phyloP scores from a whole-genome alignment of 2,329 filamentous ascomycete genomes.

The Tolypocladium endophyticum region DNA sequence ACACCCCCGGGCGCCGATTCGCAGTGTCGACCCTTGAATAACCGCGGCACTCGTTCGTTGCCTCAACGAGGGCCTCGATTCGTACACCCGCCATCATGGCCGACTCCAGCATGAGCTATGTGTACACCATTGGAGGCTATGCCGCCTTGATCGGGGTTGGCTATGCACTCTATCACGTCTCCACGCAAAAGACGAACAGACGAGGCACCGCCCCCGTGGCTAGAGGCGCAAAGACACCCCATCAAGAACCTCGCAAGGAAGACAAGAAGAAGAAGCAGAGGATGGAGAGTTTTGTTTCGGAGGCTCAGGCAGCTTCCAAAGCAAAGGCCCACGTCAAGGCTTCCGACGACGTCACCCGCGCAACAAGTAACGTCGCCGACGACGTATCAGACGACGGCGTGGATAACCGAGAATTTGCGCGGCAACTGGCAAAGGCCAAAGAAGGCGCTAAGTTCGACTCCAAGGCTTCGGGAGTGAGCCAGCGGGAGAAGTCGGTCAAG shows the following conservation, averaged over 20 bases:
- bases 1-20: background rate
- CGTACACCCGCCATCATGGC: slow-evolving; percentile 14
- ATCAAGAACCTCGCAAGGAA: slow-evolving; percentile 25
- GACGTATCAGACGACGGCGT: slow-evolving; percentile 47
- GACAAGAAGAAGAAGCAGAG: slow-evolving; percentile 37
- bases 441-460: slow-evolving; percentile 52
- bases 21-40: background rate
- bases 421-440: slow-evolving; percentile 60
- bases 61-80: background rate
- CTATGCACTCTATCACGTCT: slow-evolving; percentile 23
- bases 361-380: slow-evolving; percentile 14
- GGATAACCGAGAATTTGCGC: slow-evolving; percentile 67
- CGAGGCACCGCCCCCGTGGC: slow-evolving; percentile 14
- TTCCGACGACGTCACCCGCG: slow-evolving; percentile 14
- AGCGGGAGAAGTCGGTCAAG: slow-evolving; percentile 60
- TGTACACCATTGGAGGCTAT: slow-evolving; percentile 27
- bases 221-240: slow-evolving; percentile 18
- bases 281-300: slow-evolving; percentile 27
- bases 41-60: background rate
- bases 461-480: slow-evolving; percentile 47
- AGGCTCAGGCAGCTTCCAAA: slow-evolving; percentile 26
- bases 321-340: slow-evolving; percentile 20
- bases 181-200: slow-evolving; percentile 23
- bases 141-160: slow-evolving; percentile 24
- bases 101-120: slow-evolving; percentile 20